These are phyloP conservation scores for Guillardia theta DNA, from an alignment of 78 protist species.

Conservation along the genomic window DNA sequence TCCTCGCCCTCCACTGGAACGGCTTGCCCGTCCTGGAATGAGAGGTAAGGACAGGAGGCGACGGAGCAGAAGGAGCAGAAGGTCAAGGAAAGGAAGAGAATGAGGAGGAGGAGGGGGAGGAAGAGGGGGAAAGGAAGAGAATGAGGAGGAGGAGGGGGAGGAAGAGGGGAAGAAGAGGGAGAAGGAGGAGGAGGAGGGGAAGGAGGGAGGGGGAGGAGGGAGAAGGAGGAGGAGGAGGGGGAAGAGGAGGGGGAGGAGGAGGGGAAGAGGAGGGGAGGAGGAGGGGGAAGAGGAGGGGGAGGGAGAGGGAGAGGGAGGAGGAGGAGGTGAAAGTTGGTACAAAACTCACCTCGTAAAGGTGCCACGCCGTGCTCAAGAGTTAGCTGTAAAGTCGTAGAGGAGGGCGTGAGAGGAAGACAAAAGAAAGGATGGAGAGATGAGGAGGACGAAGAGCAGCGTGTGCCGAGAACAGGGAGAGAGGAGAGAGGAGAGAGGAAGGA, in stretches of 20 bases:
- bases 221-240: not conserved
- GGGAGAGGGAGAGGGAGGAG: not conserved
- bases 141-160: not conserved
- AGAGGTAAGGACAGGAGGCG: not conserved
- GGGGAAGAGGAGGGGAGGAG: not conserved
- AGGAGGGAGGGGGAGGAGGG: not conserved
- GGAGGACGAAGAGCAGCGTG: not conserved
- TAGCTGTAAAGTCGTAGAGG: not conserved
- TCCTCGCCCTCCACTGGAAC: too few relatives aligned
- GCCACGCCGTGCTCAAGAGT: too few relatives aligned
- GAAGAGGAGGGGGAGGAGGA: not conserved
- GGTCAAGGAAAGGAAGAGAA: not conserved
- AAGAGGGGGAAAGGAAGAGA: not conserved
- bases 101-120: not conserved
- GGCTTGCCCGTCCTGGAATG: too few relatives aligned
- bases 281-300: not conserved
- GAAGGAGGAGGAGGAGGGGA: not conserved
- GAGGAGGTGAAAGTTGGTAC: not conserved
- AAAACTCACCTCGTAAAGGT: too few relatives aligned
- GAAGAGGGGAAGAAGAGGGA: not conserved
- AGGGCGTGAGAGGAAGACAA: not conserved
- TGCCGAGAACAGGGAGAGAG: not conserved
- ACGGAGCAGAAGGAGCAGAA: not conserved
- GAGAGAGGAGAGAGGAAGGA: not conserved
- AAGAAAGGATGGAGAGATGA: not conserved